Evolutionary conservation across 352 stramenopile genomes (phyloP), one percentile per base, ranked within the genome.

Genomic region (Salisapilia sapeloensis): DNA sequence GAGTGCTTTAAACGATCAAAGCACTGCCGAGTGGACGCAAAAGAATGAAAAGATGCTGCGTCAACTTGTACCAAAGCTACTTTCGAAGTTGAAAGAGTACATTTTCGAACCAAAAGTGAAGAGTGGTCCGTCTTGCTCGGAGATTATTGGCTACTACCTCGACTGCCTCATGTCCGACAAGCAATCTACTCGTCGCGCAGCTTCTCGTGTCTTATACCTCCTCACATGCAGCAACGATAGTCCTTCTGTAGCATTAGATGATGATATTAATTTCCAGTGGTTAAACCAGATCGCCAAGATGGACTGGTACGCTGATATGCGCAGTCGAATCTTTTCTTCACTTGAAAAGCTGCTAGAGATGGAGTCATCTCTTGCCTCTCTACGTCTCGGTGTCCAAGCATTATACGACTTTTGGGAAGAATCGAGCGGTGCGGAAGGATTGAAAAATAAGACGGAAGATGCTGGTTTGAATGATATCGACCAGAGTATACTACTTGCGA

Each of bases 181-280:
- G 4, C 14, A 66, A 13, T 34, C 48, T 2, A 74, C 61, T 6
- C 60, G 74, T 29, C 51, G 64, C 30, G 52, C 79, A 6, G 67
- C 67, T 3, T 72, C 58, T 33, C 65, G 74, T 26, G 69, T 84
- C 28, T 48, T 90, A 8, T 50, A 67, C 14, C 40, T 78, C 8
- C 35, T 90, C 35, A 82, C 64, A 1, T 35, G 26, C 4, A 28
- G 30, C 22, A 17, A 12, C 38, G 37, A 26, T 30, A 35, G 31
- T 56, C 31, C 14, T 28, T 41, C 15, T 6, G 33, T 55, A 4
- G 30, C 26, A 8, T 31, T 28, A 6, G 57, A 63, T 2, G 40
- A 53, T 19, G 52, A 55, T 32, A 67, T 85, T 38, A 65, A 31
- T n/a, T 86, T 91, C 29, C 56, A 44, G 18, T 91, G 71, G 75